These are phyloP conservation scores for Leccinum truebloodii DNA, from an alignment of 768 basidiomycete genomes.

Conservation along the genomic window DNA sequence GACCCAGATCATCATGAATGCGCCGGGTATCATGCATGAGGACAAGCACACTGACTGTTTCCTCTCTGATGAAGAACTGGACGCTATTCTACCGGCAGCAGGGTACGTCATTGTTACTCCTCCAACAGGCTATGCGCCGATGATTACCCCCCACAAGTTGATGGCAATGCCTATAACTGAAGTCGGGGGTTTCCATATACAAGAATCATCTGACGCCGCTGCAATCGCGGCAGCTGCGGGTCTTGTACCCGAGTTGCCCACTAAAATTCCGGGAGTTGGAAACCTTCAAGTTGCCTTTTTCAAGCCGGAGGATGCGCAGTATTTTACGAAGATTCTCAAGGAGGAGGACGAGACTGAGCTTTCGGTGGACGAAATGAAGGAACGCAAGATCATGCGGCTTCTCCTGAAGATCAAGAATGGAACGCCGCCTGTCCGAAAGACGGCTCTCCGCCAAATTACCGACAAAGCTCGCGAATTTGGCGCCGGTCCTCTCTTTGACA, in stretches of 20 bases:
- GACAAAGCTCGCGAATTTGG: conserved; percentile 99
- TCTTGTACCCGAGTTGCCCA: conserved; percentile 89
- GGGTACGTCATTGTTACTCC: conserved; percentile 94
- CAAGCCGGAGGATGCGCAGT: conserved; percentile 97
- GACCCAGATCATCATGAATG: conserved; percentile 85
- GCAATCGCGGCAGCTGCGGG: conserved; percentile 89
- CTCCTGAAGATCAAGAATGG: conserved; percentile 99
- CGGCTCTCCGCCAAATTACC: conserved; percentile 95
- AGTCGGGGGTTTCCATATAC: conserved; percentile 92
- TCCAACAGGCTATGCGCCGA: conserved; percentile 89
- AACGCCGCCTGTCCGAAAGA: conserved; percentile 96
- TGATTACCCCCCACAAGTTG: conserved; percentile 62
- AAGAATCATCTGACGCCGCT: conserved; percentile 91
- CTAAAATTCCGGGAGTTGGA: conserved; percentile 97
- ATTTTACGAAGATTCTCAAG: conserved; percentile 94
- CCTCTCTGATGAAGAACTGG: conserved; percentile 93
- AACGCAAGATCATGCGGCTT: conserved; percentile 98
- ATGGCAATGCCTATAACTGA: conserved; percentile 55
- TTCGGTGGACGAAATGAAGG: conserved; percentile 97
- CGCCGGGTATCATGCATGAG: conserved; percentile 79
- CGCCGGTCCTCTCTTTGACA: conserved; percentile 97
- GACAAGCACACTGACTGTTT: conserved; percentile 70
- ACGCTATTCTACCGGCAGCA: conserved; percentile 79
- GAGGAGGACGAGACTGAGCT: conserved; percentile 95
- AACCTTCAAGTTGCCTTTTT: conserved; percentile 83